Percentiles rank a stretch among this genome's conserved stretches.
phyloP scores from a whole-genome alignment of 768 basidiomycete genomes.

The Paxillus ammoniavirescens region DNA sequence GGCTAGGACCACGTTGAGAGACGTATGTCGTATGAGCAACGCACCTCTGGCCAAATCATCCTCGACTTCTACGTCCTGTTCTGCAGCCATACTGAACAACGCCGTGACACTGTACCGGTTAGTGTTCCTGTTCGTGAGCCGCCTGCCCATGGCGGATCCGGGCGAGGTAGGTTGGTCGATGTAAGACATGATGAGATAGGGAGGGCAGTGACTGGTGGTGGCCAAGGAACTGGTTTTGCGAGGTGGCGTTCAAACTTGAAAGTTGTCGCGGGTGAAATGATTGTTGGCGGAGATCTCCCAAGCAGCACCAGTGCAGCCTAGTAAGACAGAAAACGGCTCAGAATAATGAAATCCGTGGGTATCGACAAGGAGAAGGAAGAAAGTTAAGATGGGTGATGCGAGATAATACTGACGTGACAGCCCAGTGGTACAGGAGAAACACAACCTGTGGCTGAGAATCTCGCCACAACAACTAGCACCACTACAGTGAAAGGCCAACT shows the following conservation, averaged over 20 bases:
- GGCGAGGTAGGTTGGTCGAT: constrained; percentile 61
- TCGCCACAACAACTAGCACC: constrained; percentile 2
- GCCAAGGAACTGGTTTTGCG: neutral
- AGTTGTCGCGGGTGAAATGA: neutral
- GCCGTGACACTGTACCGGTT: constrained; percentile 96
- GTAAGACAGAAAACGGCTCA: constrained; percentile 17
- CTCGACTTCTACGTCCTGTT: constrained; percentile 97
- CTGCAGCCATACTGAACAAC: constrained; percentile 96
- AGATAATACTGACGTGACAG: constrained; percentile 1
- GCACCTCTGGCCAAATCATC: constrained; percentile 93
- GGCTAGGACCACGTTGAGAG: neutral
- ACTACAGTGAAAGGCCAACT: too few relatives aligned
- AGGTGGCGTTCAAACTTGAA: constrained; percentile 7
- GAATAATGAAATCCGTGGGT: constrained; percentile 31
- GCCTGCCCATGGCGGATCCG: constrained; percentile 63
- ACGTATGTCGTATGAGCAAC: constrained; percentile 21
- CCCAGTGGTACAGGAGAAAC: neutral
- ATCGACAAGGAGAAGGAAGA: constrained; percentile 30
- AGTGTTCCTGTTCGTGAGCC: constrained; percentile 88
- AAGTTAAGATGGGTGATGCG: neutral
- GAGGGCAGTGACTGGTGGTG: neutral
- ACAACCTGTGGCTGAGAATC: constrained; percentile 11
- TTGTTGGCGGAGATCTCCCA: constrained; percentile 15
- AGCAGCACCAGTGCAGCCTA: constrained; percentile 43
- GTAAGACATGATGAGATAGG: constrained; percentile 50